Percentiles rank a stretch among this genome's conserved stretches.
phyloP scores from a whole-genome alignment of 768 basidiomycete genomes.

The Tremella fuciformis region DNA sequence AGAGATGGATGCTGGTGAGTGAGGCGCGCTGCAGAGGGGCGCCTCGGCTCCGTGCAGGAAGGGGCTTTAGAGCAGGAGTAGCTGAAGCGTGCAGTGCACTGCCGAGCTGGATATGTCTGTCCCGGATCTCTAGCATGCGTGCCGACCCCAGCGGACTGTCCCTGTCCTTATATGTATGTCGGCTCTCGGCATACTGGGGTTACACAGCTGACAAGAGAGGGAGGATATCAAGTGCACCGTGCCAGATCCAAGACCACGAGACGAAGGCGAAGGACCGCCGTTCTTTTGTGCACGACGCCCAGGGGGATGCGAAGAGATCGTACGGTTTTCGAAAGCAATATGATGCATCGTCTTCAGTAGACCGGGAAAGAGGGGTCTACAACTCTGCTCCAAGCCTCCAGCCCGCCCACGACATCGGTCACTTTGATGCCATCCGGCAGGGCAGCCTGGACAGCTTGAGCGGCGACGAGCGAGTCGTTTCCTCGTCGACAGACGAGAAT shows the following conservation, averaged over 20 bases:
- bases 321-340: constrained; percentile 29
- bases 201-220: constrained; percentile 10
- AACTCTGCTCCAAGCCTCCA: constrained; percentile 71
- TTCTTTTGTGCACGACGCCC: constrained; percentile 39
- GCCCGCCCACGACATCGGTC: constrained; percentile 69
- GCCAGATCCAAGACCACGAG: constrained; percentile 33
- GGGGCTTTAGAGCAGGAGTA: background rate
- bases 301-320: constrained; percentile 30
- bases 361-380: constrained; percentile 76
- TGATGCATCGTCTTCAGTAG: constrained; percentile 54
- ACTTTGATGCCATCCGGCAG: constrained; percentile 30
- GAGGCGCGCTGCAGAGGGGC: no score
- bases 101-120: constrained; percentile 45
- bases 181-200: background rate
- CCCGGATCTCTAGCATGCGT: constrained; percentile 43
- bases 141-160: constrained; percentile 44
- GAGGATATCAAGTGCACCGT: constrained; percentile 46
- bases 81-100: constrained; percentile 31
- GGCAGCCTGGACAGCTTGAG: constrained; percentile 57
- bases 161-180: constrained; percentile 47
- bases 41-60: no score
- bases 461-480: constrained; percentile 90
- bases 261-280: constrained; percentile 46
- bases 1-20: constrained; percentile 30
- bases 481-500: constrained; percentile 81